A percentile compares a stretch with the other conserved stretches of the same genome.
Conservation (phyloP, 257 asterid species). For the Nicotiana obtusifolia region DNA sequence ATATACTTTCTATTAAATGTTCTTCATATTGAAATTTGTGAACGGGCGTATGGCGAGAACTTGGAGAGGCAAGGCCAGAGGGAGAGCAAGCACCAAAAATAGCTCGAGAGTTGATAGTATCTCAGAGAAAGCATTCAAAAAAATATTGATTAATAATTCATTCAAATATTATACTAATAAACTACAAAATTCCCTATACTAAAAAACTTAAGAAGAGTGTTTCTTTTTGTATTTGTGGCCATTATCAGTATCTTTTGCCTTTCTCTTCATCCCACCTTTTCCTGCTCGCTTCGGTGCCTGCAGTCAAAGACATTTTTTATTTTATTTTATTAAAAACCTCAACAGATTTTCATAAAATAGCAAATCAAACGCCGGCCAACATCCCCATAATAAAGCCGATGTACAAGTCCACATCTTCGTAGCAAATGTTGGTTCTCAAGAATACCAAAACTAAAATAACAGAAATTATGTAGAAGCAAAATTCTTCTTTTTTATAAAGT, state of each 20-base stretch:
- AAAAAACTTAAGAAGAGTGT: constrained; percentile 10
- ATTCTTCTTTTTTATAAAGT: neutral
- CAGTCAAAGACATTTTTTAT: constrained; percentile 13
- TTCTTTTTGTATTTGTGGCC: constrained; percentile 28
- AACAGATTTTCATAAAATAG: neutral
- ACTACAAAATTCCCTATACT: neutral
- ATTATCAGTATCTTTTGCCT: constrained; percentile 37
- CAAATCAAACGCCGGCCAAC: neutral
- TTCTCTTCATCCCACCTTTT: constrained; percentile 61
- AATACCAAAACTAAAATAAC: neutral
- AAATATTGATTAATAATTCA: neutral
- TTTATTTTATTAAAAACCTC: neutral
- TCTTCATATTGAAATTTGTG: neutral
- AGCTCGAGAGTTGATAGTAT: neutral
- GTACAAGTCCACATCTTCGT: neutral
- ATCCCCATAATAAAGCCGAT: neutral
- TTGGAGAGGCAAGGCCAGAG: neutral
- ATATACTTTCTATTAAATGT: neutral
- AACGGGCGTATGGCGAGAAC: neutral
- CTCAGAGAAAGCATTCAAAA: neutral
- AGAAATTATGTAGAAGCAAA: neutral
- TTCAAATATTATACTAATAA: neutral
- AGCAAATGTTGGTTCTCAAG: neutral
- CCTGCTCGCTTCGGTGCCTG: constrained; percentile 51
- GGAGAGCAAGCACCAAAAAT: neutral